A percentile compares a stretch with the other conserved stretches of the same genome.
These are phyloP conservation scores for Erysimum cheiri DNA, from an alignment of 441 rosid species.

Conservation along the genomic window DNA sequence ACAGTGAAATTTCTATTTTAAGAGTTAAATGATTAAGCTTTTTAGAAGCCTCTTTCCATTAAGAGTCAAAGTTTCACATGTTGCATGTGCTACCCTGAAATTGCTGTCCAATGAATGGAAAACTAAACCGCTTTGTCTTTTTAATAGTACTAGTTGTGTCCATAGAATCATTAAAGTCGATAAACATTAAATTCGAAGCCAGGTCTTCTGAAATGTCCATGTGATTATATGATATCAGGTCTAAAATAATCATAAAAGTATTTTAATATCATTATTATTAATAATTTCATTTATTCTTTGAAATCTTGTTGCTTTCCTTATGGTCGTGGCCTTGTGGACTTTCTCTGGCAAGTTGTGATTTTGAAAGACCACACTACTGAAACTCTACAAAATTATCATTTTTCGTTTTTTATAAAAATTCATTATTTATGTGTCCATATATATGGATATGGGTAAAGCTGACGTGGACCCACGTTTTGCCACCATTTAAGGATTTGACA, in stretches of 20 bases:
- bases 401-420: neutral
- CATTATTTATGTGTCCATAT: neutral
- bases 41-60: conserved; percentile 33
- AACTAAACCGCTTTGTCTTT: conserved; percentile 1
- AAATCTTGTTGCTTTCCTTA: conserved; percentile 29
- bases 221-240: conserved; percentile 34
- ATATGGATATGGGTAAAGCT: conserved; percentile 8
- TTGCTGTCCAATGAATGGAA: conserved; percentile 40
- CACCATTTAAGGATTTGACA: conserved; percentile 35
- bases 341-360: conserved; percentile 34
- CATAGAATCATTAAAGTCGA: conserved; percentile 12
- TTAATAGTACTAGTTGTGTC: conserved; percentile 3
- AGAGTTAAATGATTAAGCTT: conserved; percentile 33
- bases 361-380: conserved; percentile 29
- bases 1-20: conserved; percentile 39
- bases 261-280: neutral
- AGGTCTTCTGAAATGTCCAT: conserved; percentile 48
- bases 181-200: conserved; percentile 38
- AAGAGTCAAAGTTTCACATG: conserved; percentile 46
- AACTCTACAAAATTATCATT: neutral
- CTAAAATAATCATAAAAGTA: conserved; percentile 28
- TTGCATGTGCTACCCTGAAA: conserved; percentile 46
- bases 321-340: conserved; percentile 37
- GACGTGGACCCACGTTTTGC: conserved; percentile 29
- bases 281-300: neutral